Evolutionary conservation across 2,329 filamentous ascomycete species (phyloP).

Genomic region (Aspergillus proliferans): DNA sequence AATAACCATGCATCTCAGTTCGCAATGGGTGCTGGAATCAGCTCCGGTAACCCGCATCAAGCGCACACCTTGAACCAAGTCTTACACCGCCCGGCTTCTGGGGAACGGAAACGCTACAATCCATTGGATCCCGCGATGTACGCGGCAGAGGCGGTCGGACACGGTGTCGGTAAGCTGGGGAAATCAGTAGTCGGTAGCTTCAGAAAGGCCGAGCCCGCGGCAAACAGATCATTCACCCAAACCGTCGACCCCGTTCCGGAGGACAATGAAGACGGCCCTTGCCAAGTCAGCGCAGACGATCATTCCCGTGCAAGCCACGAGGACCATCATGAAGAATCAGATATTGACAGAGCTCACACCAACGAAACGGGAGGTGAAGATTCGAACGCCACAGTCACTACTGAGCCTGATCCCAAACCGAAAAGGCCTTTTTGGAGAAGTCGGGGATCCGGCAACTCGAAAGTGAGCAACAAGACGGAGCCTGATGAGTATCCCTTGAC

Average conservation of each 20-base stretch:
- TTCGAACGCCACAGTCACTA: neutral
- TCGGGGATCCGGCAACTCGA: constrained; percentile 26
- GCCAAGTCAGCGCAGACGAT: neutral
- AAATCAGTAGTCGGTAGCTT: constrained; percentile 40
- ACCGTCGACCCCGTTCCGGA: constrained; percentile 28
- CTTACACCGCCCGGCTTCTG: constrained; percentile 25
- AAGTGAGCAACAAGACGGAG: constrained; percentile 16
- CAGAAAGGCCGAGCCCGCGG: constrained; percentile 33
- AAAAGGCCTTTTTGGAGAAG: constrained; percentile 30
- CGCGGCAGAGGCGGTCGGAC: constrained; percentile 47
- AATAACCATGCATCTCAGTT: constrained; percentile 42
- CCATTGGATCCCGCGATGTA: constrained; percentile 44
- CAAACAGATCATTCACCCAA: constrained; percentile 29
- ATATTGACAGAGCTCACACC: constrained; percentile 5
- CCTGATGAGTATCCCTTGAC: constrained; percentile 34
- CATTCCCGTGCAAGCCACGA: constrained; percentile 1
- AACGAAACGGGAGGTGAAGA: constrained; percentile 2
- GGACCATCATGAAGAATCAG: neutral
- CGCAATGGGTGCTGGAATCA: constrained; percentile 46
- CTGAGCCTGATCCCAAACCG: constrained; percentile 7
- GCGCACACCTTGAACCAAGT: constrained; percentile 46
- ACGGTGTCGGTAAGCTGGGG: constrained; percentile 42
- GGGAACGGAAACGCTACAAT: constrained; percentile 16
- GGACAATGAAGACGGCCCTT: constrained; percentile 1
- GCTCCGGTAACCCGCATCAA: constrained; percentile 54